A percentile compares a stretch with the other conserved stretches of the same genome.
These are phyloP conservation scores for Neofusicoccum umdonicola DNA, from an alignment of 2,329 filamentous ascomycete species.

Conservation along the genomic window DNA sequence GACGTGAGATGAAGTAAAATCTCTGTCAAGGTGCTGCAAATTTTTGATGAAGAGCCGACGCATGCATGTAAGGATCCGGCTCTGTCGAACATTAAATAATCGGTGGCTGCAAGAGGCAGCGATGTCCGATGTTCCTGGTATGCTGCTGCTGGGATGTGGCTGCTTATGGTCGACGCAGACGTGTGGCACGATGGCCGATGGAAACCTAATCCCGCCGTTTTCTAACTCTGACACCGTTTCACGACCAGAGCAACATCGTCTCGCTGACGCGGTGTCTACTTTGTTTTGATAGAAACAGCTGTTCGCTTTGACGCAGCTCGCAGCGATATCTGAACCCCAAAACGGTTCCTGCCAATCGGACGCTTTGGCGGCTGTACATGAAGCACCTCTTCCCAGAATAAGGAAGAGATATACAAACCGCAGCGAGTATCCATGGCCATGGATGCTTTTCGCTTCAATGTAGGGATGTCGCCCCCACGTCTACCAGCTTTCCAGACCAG, in stretches of 20 bases:
- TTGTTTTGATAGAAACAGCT: background rate
- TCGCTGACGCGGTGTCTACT: background rate
- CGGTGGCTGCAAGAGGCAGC: background rate
- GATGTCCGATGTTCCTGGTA: background rate
- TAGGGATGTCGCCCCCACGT: background rate
- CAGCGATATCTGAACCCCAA: background rate
- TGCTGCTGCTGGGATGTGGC: background rate
- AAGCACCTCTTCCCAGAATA: background rate
- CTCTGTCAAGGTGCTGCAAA: background rate
- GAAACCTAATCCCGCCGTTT: constrained; percentile 13
- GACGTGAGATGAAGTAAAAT: constrained; percentile 13
- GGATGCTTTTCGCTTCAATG: constrained; percentile 1
- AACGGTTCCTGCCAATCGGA: background rate
- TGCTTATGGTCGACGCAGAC: background rate
- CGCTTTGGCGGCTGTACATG: background rate
- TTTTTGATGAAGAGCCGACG: background rate
- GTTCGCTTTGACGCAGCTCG: background rate
- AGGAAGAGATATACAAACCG: constrained; percentile 1
- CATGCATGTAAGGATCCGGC: background rate
- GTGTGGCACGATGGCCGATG: background rate
- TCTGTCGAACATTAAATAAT: background rate
- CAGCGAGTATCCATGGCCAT: background rate
- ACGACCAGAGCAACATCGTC: background rate
- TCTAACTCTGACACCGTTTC: constrained; percentile 3
- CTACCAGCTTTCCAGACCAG: background rate